phyloP scores from a whole-genome alignment of 129 eudicot species.

The Arctium lappa region DNA sequence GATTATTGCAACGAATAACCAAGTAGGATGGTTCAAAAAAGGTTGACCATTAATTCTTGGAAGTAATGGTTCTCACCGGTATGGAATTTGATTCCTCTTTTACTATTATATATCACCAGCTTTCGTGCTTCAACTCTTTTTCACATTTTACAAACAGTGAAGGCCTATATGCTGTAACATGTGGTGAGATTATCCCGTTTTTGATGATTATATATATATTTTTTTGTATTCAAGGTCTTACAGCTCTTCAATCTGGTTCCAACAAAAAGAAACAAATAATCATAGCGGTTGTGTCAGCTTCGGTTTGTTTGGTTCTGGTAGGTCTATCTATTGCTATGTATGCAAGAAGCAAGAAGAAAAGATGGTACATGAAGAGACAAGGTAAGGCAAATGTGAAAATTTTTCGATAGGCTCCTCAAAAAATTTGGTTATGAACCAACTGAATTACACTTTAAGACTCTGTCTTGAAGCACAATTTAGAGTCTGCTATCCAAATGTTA shows the following conservation, averaged over 20 bases:
- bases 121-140: no score
- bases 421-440: no score
- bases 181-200: no score
- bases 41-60: background rate
- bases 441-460: background rate
- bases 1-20: background rate
- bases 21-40: background rate
- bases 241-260: background rate
- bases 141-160: no score
- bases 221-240: no score
- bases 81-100: no score
- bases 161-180: no score
- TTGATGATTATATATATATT: no score
- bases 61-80: background rate
- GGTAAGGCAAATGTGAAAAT: background rate
- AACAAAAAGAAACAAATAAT: background rate
- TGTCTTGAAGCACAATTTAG: background rate
- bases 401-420: background rate
- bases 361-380: background rate
- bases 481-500: background rate
- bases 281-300: background rate
- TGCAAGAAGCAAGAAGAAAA: background rate
- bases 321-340: background rate
- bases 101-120: no score
- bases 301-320: background rate